Percentiles rank a stretch among this genome's conserved stretches.
Evolutionary conservation across 805 yeast species (phyloP).

Genomic region (Sungouiozyma intestinalis): DNA sequence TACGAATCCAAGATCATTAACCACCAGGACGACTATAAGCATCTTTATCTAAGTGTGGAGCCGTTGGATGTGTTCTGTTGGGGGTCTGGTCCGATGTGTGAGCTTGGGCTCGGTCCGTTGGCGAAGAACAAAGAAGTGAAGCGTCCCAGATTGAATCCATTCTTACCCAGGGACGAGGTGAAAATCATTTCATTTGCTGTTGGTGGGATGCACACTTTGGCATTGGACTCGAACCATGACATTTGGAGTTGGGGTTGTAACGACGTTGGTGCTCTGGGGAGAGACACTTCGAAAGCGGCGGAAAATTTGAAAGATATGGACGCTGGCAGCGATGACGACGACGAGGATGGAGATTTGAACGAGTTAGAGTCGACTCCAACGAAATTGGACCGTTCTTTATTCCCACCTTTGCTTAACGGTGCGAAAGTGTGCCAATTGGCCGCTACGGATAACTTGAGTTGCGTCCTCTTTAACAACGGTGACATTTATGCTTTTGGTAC

Average conservation of each 20-base stretch:
- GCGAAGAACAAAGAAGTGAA: conserved; percentile 88
- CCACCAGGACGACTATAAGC: conserved; percentile 27
- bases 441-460: conserved; percentile 88
- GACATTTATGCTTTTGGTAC: conserved; percentile 97
- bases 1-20: conserved; percentile 12
- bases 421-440: conserved; percentile 64
- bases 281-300: conserved; percentile 60
- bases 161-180: conserved; percentile 46
- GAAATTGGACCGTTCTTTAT: conserved; percentile 43
- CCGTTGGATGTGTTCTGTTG: conserved; percentile 77
- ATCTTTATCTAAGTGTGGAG: conserved; percentile 24
- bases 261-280: conserved; percentile 84
- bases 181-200: conserved; percentile 80
- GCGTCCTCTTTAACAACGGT: conserved; percentile 68
- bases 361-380: conserved; percentile 85
- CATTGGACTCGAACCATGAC: conserved; percentile 61
- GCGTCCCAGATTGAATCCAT: conserved; percentile 87
- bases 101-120: conserved; percentile 92
- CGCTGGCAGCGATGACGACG: conserved; percentile 50
- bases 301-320: conserved; percentile 58
- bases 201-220: conserved; percentile 94
- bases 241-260: conserved; percentile 99
- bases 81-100: conserved; percentile 98
- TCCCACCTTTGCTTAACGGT: conserved; percentile 47
- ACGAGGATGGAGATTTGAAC: conserved; percentile 74